These are phyloP conservation scores for Ogataea pilisensis DNA, from an alignment of 805 yeast species.

Conservation along the genomic window DNA sequence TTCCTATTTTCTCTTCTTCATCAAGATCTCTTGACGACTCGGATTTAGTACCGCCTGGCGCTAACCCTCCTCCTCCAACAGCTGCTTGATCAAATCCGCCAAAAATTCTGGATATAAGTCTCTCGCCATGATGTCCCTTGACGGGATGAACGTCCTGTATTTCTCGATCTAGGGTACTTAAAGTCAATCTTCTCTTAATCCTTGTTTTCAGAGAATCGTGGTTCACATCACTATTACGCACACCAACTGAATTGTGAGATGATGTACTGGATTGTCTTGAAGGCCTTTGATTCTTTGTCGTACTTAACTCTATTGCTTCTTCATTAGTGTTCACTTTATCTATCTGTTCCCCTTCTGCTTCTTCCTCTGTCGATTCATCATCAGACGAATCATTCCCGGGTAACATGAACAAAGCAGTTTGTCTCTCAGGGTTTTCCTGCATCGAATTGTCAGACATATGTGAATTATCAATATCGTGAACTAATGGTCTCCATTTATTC, in stretches of 20 bases:
- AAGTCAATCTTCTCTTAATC: conserved; percentile 16
- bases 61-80: conserved; percentile 11
- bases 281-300: not conserved
- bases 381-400: conserved; percentile 6
- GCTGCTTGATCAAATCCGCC: conserved; percentile 11
- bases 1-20: conserved; percentile 27
- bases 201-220: conserved; percentile 11
- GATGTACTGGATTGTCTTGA: not conserved
- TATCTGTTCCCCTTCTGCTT: not conserved
- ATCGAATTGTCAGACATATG: too few species aligned
- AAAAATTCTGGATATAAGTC: conserved; percentile 8
- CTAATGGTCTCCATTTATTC: too few species aligned
- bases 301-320: too few species aligned
- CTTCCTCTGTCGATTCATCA: conserved; percentile 8
- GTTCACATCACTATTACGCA: not conserved
- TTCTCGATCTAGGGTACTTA: conserved; percentile 5
- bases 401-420: not conserved
- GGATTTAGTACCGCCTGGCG: conserved; percentile 15
- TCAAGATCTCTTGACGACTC: conserved; percentile 34
- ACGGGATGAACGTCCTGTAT: not conserved
- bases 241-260: not conserved
- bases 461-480: too few species aligned
- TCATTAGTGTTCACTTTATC: not conserved
- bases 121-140: conserved; percentile 3
- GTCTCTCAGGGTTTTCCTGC: not conserved